Conservation (phyloP, 106 monocot species). For the Apostasia ramifera region DNA sequence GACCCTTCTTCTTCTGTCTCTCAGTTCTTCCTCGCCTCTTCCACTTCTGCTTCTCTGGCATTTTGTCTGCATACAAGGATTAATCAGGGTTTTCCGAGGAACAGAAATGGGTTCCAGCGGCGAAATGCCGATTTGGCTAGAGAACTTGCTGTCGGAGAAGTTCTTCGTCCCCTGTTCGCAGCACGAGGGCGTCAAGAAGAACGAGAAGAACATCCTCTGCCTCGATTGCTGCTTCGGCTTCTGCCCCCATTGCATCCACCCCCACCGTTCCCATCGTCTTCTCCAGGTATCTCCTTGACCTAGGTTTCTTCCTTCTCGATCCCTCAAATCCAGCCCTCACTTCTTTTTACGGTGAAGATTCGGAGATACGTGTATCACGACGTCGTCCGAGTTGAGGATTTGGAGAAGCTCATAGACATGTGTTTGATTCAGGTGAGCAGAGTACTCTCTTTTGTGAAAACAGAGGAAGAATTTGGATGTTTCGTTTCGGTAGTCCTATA, state of each 20-base stretch:
- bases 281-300: conserved; percentile 33
- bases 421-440: conserved; percentile 50
- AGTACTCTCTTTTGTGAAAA: neutral
- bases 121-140: conserved; percentile 46
- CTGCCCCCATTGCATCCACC: conserved; percentile 58
- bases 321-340: neutral
- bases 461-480: neutral
- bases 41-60: neutral
- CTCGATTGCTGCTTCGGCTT: conserved; percentile 68
- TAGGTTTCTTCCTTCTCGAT: neutral
- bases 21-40: neutral
- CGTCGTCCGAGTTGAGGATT: conserved; percentile 57
- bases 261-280: conserved; percentile 55
- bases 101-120: neutral
- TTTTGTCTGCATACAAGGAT: neutral
- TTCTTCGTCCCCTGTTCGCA: conserved; percentile 53
- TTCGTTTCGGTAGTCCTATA: conserved; percentile 41
- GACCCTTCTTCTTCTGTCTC: neutral
- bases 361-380: conserved; percentile 77
- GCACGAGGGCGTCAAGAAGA: conserved; percentile 60
- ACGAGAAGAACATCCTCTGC: conserved; percentile 77
- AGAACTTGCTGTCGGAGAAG: conserved; percentile 29
- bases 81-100: neutral
- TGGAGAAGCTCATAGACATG: conserved; percentile 61
- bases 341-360: conserved; percentile 31